phyloP scores from a whole-genome alignment of 106 monocot species.

The Cymbidium sinense region DNA sequence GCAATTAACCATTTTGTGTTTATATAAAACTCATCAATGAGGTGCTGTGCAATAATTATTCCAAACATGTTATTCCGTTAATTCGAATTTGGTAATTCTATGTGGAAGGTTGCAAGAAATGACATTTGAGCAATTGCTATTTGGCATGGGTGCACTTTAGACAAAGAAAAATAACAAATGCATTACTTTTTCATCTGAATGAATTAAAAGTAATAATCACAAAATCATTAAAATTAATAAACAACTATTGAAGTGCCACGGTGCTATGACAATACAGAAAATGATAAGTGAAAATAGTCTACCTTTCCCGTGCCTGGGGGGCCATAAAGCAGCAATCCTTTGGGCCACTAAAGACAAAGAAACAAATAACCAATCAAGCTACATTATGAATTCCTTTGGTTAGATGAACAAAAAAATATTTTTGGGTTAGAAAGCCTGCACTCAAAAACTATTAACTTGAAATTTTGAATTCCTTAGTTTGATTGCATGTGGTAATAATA shows the following conservation, averaged over 20 bases:
- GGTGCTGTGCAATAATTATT: too few species aligned
- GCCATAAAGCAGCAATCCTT: slow-evolving; percentile 84
- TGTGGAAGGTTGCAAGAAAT: not conserved
- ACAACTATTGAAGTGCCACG: not conserved
- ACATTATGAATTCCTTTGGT: not conserved
- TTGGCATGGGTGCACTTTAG: not conserved
- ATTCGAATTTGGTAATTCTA: not conserved
- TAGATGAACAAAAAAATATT: not conserved
- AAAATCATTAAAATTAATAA: not conserved
- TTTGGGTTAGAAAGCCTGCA: not conserved
- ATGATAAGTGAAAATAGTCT: not conserved
- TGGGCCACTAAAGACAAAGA: slow-evolving; percentile 69
- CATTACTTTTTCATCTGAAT: not conserved
- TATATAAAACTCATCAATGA: too few species aligned
- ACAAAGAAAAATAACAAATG: not conserved
- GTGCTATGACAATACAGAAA: not conserved
- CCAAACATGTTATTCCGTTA: too few species aligned
- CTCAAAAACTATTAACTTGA: not conserved
- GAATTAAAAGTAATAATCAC: not conserved
- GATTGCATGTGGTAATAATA: not conserved
- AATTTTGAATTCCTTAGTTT: not conserved
- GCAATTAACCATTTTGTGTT: too few species aligned
- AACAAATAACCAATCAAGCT: slow-evolving; percentile 1
- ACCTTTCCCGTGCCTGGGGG: slow-evolving; percentile 99
- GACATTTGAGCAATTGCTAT: not conserved